phyloP scores from a whole-genome alignment of 371 early-diverging fungal species.

The Actinomortierella ambigua region DNA sequence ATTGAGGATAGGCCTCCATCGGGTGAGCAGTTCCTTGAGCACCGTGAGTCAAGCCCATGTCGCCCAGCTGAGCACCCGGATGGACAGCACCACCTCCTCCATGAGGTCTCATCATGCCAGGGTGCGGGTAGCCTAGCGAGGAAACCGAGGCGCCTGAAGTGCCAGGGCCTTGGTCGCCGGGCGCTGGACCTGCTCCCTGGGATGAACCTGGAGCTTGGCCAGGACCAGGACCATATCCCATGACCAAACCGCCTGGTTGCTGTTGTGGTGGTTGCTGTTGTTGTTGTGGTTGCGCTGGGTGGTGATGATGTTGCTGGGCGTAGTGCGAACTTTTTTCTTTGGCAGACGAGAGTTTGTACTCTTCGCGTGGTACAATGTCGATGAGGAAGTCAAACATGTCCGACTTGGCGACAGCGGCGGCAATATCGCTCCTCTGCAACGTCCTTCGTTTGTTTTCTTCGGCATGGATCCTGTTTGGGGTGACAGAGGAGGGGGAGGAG shows the following conservation, averaged over 20 bases:
- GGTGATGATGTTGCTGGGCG: slow-evolving; percentile 3
- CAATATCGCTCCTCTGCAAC: slow-evolving; percentile 94
- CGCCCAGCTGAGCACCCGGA: slow-evolving; percentile 9
- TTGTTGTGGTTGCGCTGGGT: not conserved
- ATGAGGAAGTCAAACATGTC: slow-evolving; percentile 99
- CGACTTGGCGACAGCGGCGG: slow-evolving; percentile 91
- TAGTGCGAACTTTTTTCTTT: slow-evolving; percentile 20
- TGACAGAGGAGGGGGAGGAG: not conserved
- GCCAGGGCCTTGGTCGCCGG: not conserved
- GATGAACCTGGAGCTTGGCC: slow-evolving; percentile 34
- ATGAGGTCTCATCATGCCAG: slow-evolving; percentile 15
- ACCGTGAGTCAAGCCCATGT: too few relatives aligned
- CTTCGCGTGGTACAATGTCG: slow-evolving; percentile 97
- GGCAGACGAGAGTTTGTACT: slow-evolving; percentile 45
- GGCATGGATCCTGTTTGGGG: slow-evolving; percentile 89
- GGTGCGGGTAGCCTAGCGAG: not conserved
- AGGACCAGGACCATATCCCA: slow-evolving; percentile 18
- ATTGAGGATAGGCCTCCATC: slow-evolving; percentile 24
- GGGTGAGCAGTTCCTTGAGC: not conserved
- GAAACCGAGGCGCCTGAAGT: not conserved
- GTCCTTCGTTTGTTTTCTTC: slow-evolving; percentile 99
- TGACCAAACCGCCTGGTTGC: slow-evolving; percentile 1
- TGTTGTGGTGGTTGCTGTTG: not conserved
- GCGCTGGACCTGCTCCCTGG: slow-evolving; percentile 6
- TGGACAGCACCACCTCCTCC: slow-evolving; percentile 9